Evolutionary conservation across 306 rosid species (phyloP).

Genomic region (Senna siamea): DNA sequence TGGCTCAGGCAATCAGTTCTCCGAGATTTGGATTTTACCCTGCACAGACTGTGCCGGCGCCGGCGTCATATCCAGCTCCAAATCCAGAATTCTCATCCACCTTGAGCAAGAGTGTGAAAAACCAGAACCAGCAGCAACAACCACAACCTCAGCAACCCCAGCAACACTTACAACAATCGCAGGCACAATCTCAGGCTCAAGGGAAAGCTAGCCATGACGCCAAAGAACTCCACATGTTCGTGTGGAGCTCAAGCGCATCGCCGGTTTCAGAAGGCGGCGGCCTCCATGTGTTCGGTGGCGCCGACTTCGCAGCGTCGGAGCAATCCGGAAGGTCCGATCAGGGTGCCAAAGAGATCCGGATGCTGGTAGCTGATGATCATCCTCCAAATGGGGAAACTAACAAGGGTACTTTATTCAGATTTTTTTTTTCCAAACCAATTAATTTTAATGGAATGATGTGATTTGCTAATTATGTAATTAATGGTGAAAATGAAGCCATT

Average conservation of each 20-base stretch:
- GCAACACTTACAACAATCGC: constrained; percentile 19
- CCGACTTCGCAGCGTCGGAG: constrained; percentile 64
- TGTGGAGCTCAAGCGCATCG: constrained; percentile 86
- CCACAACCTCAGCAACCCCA: constrained; percentile 35
- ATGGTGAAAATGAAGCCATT: constrained; percentile 37
- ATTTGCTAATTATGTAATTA: constrained; percentile 2
- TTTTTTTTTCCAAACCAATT: too few species aligned
- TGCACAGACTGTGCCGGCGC: constrained; percentile 49
- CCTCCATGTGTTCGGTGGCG: constrained; percentile 75
- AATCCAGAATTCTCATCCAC: constrained; percentile 82
- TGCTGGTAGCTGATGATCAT: constrained; percentile 84
- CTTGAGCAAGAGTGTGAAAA: constrained; percentile 48
- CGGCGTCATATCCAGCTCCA: constrained; percentile 65
- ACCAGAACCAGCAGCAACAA: constrained; percentile 37
- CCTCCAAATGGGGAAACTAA: constrained; percentile 73
- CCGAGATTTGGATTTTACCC: constrained; percentile 76
- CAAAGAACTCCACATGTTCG: constrained; percentile 94
- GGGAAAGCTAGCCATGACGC: constrained; percentile 66
- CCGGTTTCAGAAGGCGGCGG: constrained; percentile 84
- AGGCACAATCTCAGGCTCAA: constrained; percentile 18
- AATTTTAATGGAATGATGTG: background rate
- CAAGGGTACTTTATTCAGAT: constrained; percentile 50
- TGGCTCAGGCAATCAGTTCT: too few species aligned
- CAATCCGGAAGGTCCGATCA: constrained; percentile 91
- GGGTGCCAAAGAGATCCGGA: constrained; percentile 93